phyloP scores from a whole-genome alignment of 2,329 filamentous ascomycete species.

The Lasiodiplodia theobromae region DNA sequence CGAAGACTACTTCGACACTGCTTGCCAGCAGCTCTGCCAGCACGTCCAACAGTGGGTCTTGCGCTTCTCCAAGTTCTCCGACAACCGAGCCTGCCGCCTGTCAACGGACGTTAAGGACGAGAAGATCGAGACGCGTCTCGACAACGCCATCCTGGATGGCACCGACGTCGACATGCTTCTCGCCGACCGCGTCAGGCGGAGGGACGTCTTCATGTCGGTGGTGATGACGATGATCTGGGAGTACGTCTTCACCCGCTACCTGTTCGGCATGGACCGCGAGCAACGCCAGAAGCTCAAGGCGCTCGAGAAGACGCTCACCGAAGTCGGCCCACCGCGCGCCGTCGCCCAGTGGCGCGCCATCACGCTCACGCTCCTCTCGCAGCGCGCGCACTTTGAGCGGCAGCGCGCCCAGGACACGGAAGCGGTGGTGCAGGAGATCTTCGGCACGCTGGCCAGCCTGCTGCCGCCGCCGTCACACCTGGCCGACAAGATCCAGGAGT shows the following conservation, averaged over 20 bases:
- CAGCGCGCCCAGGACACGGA: constrained; percentile 92
- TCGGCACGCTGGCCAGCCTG: constrained; percentile 81
- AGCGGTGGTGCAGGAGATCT: constrained; percentile 91
- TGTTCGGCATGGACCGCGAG: constrained; percentile 98
- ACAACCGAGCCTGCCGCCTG: constrained; percentile 84
- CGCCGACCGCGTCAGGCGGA: constrained; percentile 82
- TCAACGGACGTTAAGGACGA: constrained; percentile 88
- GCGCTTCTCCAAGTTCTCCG: constrained; percentile 97
- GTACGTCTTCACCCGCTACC: constrained; percentile 95
- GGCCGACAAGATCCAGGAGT: constrained; percentile 80
- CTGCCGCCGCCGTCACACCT: constrained; percentile 85
- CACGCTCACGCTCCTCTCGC: constrained; percentile 86
- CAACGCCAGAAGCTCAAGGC: constrained; percentile 97
- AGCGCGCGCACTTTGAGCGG: constrained; percentile 77
- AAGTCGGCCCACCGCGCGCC: constrained; percentile 77
- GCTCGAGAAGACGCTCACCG: constrained; percentile 87
- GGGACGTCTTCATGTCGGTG: constrained; percentile 98
- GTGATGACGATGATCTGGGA: constrained; percentile 99
- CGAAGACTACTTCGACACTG: constrained; percentile 93
- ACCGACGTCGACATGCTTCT: constrained; percentile 91
- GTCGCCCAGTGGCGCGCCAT: constrained; percentile 97
- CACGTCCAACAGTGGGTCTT: constrained; percentile 98
- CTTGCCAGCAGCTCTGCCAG: constrained; percentile 92
- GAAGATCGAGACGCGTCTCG: constrained; percentile 90
- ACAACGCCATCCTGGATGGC: constrained; percentile 93